Percentiles rank a stretch among this genome's conserved stretches.
Conservation (phyloP, 108 stramenopile species). For the Nitzschia palea region DNA sequence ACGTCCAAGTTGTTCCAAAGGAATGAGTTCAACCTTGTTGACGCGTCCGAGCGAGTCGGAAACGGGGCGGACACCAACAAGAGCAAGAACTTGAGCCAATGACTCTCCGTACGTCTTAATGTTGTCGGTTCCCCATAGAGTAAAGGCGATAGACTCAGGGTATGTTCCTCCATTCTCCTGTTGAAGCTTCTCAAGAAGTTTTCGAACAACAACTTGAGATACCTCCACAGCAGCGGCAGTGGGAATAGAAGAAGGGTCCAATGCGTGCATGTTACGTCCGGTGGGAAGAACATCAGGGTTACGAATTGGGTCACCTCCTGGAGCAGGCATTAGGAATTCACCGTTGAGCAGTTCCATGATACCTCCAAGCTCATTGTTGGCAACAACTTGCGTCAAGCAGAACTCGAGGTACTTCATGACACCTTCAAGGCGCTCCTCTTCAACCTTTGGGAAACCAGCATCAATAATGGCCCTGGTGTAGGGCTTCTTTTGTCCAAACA, state of each 20-base stretch:
- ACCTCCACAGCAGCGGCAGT: conserved; percentile 93
- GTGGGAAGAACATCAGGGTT: conserved; percentile 96
- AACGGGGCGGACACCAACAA: conserved; percentile 92
- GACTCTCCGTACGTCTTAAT: conserved; percentile 98
- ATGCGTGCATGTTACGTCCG: conserved; percentile 95
- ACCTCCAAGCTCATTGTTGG: conserved; percentile 95
- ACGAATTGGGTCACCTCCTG: conserved; percentile 97
- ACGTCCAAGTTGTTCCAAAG: conserved; percentile 93
- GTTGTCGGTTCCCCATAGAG: conserved; percentile 98
- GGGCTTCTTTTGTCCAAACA: conserved; percentile 82
- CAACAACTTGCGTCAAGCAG: conserved; percentile 96
- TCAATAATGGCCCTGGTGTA: conserved; percentile 88
- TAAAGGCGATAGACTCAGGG: conserved; percentile 95
- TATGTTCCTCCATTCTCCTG: conserved; percentile 84
- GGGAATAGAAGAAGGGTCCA: conserved; percentile 96
- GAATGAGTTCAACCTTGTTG: conserved; percentile 97
- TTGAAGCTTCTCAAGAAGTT: conserved; percentile 89
- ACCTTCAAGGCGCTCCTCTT: conserved; percentile 78
- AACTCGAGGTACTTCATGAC: conserved; percentile 93
- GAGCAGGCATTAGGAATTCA: conserved; percentile 93
- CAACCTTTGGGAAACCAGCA: conserved; percentile 84
- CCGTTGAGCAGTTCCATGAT: conserved; percentile 94
- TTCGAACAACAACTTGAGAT: conserved; percentile 80
- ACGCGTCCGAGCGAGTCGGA: conserved; percentile 95
- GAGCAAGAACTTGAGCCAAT: conserved; percentile 91